Evolutionary conservation across 768 basidiomycete genomes (phyloP).

Genomic region (Sarcomyxa edulis): DNA sequence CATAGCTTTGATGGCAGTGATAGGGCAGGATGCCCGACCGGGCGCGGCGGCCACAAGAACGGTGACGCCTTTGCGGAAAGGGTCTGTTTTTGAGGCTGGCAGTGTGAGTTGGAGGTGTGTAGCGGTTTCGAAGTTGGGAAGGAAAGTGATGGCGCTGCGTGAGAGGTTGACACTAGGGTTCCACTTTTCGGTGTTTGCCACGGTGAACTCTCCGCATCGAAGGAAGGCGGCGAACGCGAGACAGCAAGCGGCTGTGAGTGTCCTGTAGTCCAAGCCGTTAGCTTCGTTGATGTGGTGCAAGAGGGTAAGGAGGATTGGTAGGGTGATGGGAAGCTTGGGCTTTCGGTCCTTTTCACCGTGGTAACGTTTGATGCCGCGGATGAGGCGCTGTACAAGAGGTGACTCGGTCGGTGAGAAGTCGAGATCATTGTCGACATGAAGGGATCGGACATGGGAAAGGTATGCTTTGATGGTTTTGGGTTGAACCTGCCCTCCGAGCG

Average conservation of each 20-base stretch:
- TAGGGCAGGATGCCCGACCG: constrained; percentile 9
- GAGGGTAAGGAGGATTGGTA: constrained; percentile 14
- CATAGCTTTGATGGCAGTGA: constrained; percentile 9
- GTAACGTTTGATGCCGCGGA: constrained; percentile 13
- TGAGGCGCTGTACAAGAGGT: constrained; percentile 11
- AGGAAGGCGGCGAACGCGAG: constrained; percentile 18
- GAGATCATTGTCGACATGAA: constrained; percentile 19
- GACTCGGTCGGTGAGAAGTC: constrained; percentile 9
- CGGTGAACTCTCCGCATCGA: constrained; percentile 13
- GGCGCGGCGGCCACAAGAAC: constrained; percentile 17
- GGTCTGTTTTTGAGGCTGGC: constrained; percentile 31
- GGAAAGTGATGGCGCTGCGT: constrained; percentile 17
- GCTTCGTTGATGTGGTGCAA: too few species aligned
- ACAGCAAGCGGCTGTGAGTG: constrained; percentile 12
- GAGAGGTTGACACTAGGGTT: constrained; percentile 14
- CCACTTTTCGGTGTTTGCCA: not conserved
- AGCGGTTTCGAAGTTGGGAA: constrained; percentile 16
- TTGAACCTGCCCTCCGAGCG: too few species aligned
- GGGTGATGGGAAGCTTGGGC: constrained; percentile 17
- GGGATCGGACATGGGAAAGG: constrained; percentile 16
- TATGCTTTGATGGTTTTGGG: too few species aligned
- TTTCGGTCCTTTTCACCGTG: constrained; percentile 9
- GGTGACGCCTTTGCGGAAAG: constrained; percentile 22
- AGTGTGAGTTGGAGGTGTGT: constrained; percentile 20
- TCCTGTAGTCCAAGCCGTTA: constrained; percentile 1